Conservation (phyloP, 2,329 filamentous ascomycete genomes). For the Trichothecium sympodiale region DNA sequence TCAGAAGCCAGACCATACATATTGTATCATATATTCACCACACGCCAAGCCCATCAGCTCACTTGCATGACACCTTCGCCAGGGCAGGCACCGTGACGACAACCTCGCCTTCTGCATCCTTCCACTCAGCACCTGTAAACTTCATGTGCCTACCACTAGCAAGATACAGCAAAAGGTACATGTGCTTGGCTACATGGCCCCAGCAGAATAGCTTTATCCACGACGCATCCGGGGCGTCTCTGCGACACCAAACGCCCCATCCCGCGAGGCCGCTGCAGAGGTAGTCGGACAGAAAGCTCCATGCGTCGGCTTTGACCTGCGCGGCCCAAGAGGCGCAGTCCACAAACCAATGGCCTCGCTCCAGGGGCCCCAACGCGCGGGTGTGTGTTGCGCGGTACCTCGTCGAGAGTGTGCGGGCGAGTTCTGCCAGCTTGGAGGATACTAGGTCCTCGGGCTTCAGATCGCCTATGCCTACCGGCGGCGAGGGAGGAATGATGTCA, state of each 20-base stretch:
- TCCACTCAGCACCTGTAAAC: conserved; percentile 50
- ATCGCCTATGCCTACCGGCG: conserved; percentile 33
- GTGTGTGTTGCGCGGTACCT: conserved; percentile 37
- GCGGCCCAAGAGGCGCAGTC: conserved; percentile 43
- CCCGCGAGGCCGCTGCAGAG: conserved; percentile 49
- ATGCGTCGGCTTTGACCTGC: conserved; percentile 39
- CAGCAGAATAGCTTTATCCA: conserved; percentile 65
- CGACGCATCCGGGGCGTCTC: conserved; percentile 23
- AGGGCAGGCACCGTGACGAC: conserved; percentile 25
- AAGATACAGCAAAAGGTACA: conserved; percentile 65
- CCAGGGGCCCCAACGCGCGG: conserved; percentile 37
- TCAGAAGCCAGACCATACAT: too few relatives aligned
- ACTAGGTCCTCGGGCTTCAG: conserved; percentile 40
- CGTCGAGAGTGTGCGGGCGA: conserved; percentile 36
- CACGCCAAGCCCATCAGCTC: too few relatives aligned
- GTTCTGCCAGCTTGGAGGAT: conserved; percentile 41
- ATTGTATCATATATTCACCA: conserved; percentile 2
- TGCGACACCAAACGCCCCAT: conserved; percentile 54
- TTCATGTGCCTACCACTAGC: conserved; percentile 55
- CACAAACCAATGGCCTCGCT: conserved; percentile 71
- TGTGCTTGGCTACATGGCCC: conserved; percentile 60
- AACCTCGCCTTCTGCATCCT: conserved; percentile 50
- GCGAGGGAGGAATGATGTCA: conserved; percentile 43
- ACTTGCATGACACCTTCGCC: conserved; percentile 7
- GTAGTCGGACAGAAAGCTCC: conserved; percentile 50